phyloP scores from a whole-genome alignment of 495 filamentous ascomycete species.

The Aspergillus funiculosus region DNA sequence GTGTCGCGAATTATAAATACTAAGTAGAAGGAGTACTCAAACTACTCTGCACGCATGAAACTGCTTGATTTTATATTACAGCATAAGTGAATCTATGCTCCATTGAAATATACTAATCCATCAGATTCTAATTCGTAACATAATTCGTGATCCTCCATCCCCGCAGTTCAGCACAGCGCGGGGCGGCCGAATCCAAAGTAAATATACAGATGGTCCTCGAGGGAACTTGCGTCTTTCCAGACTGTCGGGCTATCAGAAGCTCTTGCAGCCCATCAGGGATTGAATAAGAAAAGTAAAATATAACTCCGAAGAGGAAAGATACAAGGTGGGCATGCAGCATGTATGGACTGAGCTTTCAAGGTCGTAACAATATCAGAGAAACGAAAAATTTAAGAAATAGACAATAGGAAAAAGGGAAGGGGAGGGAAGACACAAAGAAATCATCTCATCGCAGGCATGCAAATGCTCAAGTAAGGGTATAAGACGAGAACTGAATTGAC shows the following conservation, averaged over 20 bases:
- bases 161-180: conserved; percentile 1
- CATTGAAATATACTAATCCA: conserved; percentile 3
- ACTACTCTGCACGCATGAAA: no score
- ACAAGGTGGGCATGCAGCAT: conserved; percentile 17
- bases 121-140: conserved; percentile 11
- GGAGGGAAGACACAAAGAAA: conserved; percentile 24
- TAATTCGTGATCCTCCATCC: conserved; percentile 1
- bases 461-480: conserved; percentile 42
- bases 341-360: conserved; percentile 15
- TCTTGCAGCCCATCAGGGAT: conserved; percentile 6
- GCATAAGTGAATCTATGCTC: no score
- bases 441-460: conserved; percentile 30
- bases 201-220: conserved; percentile 26
- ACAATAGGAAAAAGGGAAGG: conserved; percentile 7
- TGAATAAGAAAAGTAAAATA: conserved; percentile 11
- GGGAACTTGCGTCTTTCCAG: not conserved
- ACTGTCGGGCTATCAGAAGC: not conserved
- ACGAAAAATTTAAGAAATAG: conserved; percentile 2
- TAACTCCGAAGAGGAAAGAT: conserved; percentile 11
- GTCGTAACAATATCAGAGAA: conserved; percentile 22
- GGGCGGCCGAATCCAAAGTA: conserved; percentile 14
- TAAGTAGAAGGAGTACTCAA: no score
- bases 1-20: no score
- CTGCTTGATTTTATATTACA: no score
- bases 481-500: conserved; percentile 31